Percentiles rank a stretch among this genome's conserved stretches.
Evolutionary conservation across 2,329 filamentous ascomycete species (phyloP).

Genomic region (Aureobasidium sp.): DNA sequence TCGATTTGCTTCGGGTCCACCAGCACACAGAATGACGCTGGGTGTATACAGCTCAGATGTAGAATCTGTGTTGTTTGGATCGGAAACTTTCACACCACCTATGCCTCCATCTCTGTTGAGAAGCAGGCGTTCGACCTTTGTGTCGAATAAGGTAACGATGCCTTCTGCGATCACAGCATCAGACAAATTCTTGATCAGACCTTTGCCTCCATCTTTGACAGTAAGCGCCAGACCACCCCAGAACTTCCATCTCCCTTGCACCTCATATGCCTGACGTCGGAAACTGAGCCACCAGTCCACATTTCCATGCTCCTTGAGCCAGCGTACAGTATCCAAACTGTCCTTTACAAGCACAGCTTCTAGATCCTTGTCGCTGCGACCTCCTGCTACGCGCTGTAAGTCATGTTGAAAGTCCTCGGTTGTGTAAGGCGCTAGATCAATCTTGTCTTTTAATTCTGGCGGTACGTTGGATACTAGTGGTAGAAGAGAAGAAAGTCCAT

Average conservation of each 20-base stretch:
- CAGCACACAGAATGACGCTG: constrained; percentile 49
- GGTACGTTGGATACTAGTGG: constrained; percentile 56
- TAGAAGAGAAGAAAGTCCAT: constrained; percentile 50
- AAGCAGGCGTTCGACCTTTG: constrained; percentile 38
- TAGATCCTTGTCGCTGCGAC: constrained; percentile 47
- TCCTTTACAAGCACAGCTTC: constrained; percentile 41
- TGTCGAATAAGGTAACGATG: constrained; percentile 43
- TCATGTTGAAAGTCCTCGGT: constrained; percentile 49
- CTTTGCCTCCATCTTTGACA: constrained; percentile 54
- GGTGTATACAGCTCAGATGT: constrained; percentile 16
- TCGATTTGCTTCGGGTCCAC: constrained; percentile 58
- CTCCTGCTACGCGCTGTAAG: constrained; percentile 50
- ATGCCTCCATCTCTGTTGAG: constrained; percentile 29
- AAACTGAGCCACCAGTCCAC: constrained; percentile 41
- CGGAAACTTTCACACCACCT: constrained; percentile 28
- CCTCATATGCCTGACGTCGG: constrained; percentile 54
- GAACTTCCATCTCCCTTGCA: constrained; percentile 56
- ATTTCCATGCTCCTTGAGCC: constrained; percentile 35
- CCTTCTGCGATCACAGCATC: constrained; percentile 38
- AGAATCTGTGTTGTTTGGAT: background rate
- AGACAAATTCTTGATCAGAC: constrained; percentile 47
- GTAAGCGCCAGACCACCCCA: constrained; percentile 60
- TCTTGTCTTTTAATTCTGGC: constrained; percentile 38
- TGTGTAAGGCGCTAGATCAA: constrained; percentile 55
- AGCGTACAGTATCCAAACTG: constrained; percentile 25